A percentile compares a stretch with the other conserved stretches of the same genome.
These are phyloP conservation scores for Alternaria atra DNA, from an alignment of 2,329 filamentous ascomycete species.

Conservation along the genomic window DNA sequence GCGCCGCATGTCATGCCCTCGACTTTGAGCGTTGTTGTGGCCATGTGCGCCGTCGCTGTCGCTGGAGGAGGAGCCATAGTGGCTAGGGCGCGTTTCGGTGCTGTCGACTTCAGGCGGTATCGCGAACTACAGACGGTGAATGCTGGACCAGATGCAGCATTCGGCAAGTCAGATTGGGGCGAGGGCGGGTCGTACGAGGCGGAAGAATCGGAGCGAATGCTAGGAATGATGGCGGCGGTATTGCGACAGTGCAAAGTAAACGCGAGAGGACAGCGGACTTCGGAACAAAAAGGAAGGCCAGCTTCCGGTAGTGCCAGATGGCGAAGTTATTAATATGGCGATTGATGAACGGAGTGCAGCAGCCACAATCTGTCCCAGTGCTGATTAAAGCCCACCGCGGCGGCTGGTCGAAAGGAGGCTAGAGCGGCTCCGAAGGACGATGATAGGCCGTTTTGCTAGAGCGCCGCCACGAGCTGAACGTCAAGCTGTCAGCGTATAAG, in stretches of 20 bases:
- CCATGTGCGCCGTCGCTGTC: constrained; percentile 67
- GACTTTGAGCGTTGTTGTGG: constrained; percentile 88
- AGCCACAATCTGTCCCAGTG: constrained; percentile 24
- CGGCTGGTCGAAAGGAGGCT: constrained; percentile 28
- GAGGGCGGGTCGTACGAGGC: constrained; percentile 25
- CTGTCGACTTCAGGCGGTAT: neutral
- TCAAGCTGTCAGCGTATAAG: constrained; percentile 9
- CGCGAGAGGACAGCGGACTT: constrained; percentile 9
- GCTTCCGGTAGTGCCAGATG: constrained; percentile 42
- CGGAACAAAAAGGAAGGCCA: constrained; percentile 37
- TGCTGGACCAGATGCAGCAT: neutral
- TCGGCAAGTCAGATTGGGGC: constrained; percentile 26
- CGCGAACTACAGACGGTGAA: constrained; percentile 6
- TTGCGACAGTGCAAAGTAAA: constrained; percentile 21
- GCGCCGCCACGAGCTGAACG: constrained; percentile 16
- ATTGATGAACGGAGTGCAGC: constrained; percentile 21
- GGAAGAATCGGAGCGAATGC: constrained; percentile 15
- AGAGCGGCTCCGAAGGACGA: constrained; percentile 22
- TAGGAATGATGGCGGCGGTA: constrained; percentile 14
- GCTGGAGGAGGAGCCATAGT: constrained; percentile 39
- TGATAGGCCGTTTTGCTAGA: constrained; percentile 29
- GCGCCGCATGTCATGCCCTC: constrained; percentile 90
- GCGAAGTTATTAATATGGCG: constrained; percentile 32
- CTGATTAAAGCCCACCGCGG: constrained; percentile 25
- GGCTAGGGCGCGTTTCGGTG: constrained; percentile 15